These are phyloP conservation scores for Staphylotrichum tortipilum DNA, from an alignment of 495 filamentous ascomycete genomes.

Conservation along the genomic window DNA sequence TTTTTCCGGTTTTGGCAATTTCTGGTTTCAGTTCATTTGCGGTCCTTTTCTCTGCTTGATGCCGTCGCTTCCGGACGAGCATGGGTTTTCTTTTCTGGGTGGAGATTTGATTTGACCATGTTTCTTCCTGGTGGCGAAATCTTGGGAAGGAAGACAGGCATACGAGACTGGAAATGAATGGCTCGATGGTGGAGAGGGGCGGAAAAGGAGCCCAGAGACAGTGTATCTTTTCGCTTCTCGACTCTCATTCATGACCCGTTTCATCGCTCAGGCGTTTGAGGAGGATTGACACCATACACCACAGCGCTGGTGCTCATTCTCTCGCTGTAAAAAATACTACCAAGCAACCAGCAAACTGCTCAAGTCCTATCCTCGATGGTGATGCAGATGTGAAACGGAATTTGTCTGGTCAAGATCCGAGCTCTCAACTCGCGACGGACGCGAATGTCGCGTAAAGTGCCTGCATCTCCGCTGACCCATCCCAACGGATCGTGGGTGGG, in stretches of 20 bases:
- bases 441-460: too few relatives aligned
- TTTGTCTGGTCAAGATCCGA: too few relatives aligned
- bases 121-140: constrained; percentile 1
- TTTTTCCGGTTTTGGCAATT: constrained; percentile 1
- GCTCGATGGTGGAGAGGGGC: not conserved
- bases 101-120: constrained; percentile 3
- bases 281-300: not conserved
- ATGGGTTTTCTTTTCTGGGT: constrained; percentile 1
- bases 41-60: constrained; percentile 2
- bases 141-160: not conserved
- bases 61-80: not conserved
- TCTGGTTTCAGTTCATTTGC: too few relatives aligned
- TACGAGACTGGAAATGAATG: not conserved
- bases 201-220: not conserved
- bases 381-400: not conserved
- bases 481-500: not conserved
- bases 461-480: not conserved
- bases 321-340: constrained; percentile 10
- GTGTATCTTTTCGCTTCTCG: constrained; percentile 12
- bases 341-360: constrained; percentile 4
- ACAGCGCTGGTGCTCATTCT: constrained; percentile 7
- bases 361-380: not conserved
- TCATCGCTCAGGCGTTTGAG: constrained; percentile 1
- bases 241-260: constrained; percentile 8
- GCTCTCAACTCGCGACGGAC: too few relatives aligned